A percentile compares a stretch with the other conserved stretches of the same genome.
Conservation (phyloP, 148 eudicot species). For the Camellia lanceoleosa region DNA sequence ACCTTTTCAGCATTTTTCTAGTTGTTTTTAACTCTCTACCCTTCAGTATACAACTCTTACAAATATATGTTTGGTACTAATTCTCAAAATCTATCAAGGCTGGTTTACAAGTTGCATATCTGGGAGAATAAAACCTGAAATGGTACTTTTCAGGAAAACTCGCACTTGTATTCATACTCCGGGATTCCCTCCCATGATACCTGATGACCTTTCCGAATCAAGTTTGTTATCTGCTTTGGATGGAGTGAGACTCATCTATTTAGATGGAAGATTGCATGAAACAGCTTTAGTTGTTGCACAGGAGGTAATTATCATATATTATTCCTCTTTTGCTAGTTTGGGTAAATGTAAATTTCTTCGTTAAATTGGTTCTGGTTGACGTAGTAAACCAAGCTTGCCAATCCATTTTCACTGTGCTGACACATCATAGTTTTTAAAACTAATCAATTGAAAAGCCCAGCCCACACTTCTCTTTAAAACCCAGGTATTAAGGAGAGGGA, state of each 20-base stretch:
- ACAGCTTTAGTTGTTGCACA: constrained; percentile 71
- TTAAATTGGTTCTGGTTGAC: neutral
- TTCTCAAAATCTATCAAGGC: neutral
- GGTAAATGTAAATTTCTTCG: neutral
- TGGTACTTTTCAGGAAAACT: constrained; percentile 63
- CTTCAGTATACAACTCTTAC: neutral
- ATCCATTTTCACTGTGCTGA: neutral
- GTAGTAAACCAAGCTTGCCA: neutral
- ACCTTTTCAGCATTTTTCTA: neutral
- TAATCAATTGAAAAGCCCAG: no score
- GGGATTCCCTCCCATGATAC: constrained; percentile 81
- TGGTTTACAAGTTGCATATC: neutral
- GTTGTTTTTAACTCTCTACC: neutral
- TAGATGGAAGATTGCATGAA: constrained; percentile 78
- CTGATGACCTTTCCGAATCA: constrained; percentile 65
- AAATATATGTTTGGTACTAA: neutral
- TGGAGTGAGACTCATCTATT: constrained; percentile 62
- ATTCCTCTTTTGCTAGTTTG: neutral
- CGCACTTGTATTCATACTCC: constrained; percentile 97
- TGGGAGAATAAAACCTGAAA: constrained; percentile 9
- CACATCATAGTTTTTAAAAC: neutral
- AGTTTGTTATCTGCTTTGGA: constrained; percentile 58
- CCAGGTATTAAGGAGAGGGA: no score
- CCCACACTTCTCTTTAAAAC: no score
- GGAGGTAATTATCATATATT: constrained; percentile 53